Conservation (phyloP, 306 rosid genomes). For the Crataegus laevigata region DNA sequence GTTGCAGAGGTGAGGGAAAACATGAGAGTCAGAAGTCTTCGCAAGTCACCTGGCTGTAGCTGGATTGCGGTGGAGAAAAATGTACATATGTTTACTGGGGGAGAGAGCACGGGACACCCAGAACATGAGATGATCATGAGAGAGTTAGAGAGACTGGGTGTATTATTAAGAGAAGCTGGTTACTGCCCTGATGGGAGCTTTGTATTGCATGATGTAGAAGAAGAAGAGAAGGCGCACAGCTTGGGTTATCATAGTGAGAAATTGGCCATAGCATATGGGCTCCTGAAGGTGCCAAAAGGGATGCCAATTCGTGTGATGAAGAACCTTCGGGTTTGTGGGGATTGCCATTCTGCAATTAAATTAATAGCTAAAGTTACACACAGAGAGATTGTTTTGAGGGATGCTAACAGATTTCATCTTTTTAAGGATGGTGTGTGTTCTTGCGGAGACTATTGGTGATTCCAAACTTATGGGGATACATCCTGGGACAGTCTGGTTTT, state of each 20-base stretch:
- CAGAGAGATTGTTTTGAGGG: conserved; percentile 18
- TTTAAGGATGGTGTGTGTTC: conserved; percentile 26
- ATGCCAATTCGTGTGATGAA: conserved; percentile 16
- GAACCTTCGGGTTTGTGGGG: conserved; percentile 29
- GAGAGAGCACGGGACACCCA: conserved; percentile 2
- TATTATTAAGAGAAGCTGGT: conserved; percentile 15
- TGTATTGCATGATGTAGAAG: conserved; percentile 19
- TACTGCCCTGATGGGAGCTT: conserved; percentile 13
- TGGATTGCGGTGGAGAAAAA: conserved; percentile 27
- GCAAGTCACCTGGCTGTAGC: conserved; percentile 21
- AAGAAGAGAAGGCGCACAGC: conserved; percentile 16
- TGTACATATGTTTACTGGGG: conserved; percentile 22
- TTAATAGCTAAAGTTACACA: conserved; percentile 13
- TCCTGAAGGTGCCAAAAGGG: not conserved
- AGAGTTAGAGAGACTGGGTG: not conserved
- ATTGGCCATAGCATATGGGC: conserved; percentile 23
- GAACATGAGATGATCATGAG: not conserved
- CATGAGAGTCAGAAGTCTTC: not conserved
- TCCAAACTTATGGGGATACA: not conserved
- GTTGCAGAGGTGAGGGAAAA: not conserved
- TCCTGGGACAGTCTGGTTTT: not conserved
- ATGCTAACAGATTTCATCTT: conserved; percentile 25
- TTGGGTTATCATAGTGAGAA: conserved; percentile 22
- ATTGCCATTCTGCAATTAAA: conserved; percentile 25
- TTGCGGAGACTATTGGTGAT: conserved; percentile 24